phyloP scores from a whole-genome alignment of 2,329 filamentous ascomycete genomes.

The Fusarium miscanthi region DNA sequence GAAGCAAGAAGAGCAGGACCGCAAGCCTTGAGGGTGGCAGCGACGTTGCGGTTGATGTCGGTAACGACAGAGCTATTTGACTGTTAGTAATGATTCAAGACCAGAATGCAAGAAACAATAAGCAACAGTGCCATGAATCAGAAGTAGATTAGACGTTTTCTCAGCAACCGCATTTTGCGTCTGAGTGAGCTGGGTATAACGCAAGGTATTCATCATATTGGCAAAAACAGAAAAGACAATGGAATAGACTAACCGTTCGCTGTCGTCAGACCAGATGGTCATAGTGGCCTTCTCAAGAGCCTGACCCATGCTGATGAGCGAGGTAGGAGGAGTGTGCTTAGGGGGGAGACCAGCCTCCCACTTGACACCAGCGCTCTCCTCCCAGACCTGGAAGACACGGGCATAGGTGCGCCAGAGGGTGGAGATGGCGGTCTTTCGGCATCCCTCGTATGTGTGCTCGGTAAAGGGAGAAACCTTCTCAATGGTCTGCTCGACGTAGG shows the following conservation, averaged over 20 bases:
- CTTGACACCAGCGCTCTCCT: constrained; percentile 78
- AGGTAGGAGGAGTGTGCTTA: constrained; percentile 79
- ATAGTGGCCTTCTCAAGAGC: constrained; percentile 87
- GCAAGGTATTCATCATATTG: constrained; percentile 85
- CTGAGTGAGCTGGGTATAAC: constrained; percentile 99
- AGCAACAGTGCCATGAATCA: constrained; percentile 47
- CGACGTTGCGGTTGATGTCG: constrained; percentile 93
- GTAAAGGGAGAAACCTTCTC: constrained; percentile 82
- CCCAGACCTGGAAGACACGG: constrained; percentile 87
- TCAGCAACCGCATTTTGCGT: constrained; percentile 90
- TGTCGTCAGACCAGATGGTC: constrained; percentile 87
- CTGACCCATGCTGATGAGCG: constrained; percentile 86
- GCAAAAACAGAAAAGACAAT: constrained; percentile 38
- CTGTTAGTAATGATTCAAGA: constrained; percentile 54
- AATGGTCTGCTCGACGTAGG: constrained; percentile 90
- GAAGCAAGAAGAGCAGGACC: constrained; percentile 86
- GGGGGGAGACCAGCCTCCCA: constrained; percentile 91
- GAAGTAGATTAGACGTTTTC: constrained; percentile 71
- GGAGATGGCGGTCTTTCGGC: constrained; percentile 89
- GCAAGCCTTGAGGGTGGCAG: constrained; percentile 89
- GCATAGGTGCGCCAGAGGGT: constrained; percentile 95
- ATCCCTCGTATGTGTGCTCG: constrained; percentile 92
- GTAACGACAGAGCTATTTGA: constrained; percentile 81
- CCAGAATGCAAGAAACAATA: constrained; percentile 38
- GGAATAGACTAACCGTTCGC: constrained; percentile 81